These are phyloP conservation scores for Boletus pseudopeckii DNA, from an alignment of 768 basidiomycete genomes.

Conservation along the genomic window DNA sequence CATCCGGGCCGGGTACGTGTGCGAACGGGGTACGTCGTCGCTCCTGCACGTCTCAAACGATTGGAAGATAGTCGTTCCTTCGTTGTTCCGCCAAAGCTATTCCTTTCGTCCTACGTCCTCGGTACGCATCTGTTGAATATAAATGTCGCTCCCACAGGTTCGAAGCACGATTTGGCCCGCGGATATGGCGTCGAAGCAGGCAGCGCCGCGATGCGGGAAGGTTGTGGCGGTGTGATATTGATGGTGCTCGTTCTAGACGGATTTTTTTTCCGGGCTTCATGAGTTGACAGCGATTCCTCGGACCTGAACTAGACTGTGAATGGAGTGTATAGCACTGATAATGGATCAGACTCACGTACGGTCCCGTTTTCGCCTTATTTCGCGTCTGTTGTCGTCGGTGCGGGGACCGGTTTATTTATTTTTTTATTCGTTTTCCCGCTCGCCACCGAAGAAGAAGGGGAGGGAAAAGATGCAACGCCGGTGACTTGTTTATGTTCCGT, in stretches of 20 bases:
- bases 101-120: not conserved
- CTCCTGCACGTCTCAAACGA: no score
- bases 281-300: not conserved
- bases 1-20: not conserved
- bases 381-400: not conserved
- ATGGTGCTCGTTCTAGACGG: not conserved
- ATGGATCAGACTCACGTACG: not conserved
- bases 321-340: no score
- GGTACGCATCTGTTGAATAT: not conserved
- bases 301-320: not conserved
- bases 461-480: not conserved
- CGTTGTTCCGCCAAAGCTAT: not conserved
- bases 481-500: not conserved
- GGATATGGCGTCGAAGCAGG: conserved; percentile 3
- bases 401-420: not conserved
- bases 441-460: conserved; percentile 5
- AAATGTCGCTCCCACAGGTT: not conserved
- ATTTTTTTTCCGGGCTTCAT: not conserved
- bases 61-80: not conserved
- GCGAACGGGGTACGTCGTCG: not conserved
- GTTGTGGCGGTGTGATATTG: not conserved
- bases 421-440: not conserved
- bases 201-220: not conserved
- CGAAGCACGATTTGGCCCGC: not conserved
- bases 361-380: not conserved